phyloP scores from a whole-genome alignment of 2,329 filamentous ascomycete species.

The Cercospora sp. region DNA sequence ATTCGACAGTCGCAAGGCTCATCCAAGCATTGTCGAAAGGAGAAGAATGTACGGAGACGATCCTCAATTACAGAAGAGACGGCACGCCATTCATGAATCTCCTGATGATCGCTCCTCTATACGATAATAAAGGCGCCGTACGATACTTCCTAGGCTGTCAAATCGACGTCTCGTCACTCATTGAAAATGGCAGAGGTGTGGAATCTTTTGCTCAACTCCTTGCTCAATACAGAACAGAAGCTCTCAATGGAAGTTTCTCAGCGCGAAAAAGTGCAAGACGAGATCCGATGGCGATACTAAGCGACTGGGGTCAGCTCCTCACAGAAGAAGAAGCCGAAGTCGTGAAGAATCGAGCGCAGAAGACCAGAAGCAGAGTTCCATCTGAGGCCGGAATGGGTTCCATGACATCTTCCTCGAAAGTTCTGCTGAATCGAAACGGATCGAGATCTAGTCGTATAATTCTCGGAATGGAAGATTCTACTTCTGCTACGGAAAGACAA shows the following conservation, averaged over 20 bases:
- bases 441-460: slow-evolving; percentile 18
- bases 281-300: slow-evolving; percentile 32
- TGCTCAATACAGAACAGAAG: slow-evolving; percentile 30
- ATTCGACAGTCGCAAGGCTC: slow-evolving; percentile 39
- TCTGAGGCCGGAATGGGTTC: neutral
- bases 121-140: slow-evolving; percentile 45
- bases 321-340: slow-evolving; percentile 37
- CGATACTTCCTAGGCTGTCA: slow-evolving; percentile 45
- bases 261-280: slow-evolving; percentile 12
- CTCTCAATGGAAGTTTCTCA: slow-evolving; percentile 27
- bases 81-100: slow-evolving; percentile 46
- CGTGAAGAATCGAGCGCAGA: slow-evolving; percentile 30
- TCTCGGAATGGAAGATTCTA: slow-evolving; percentile 36
- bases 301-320: slow-evolving; percentile 36
- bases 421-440: neutral
- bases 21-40: slow-evolving; percentile 41
- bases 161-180: slow-evolving; percentile 42
- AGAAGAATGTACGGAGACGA: slow-evolving; percentile 46
- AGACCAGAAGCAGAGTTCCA: neutral
- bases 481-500: slow-evolving; percentile 23
- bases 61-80: slow-evolving; percentile 47
- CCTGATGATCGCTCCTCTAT: slow-evolving; percentile 44
- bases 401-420: slow-evolving; percentile 6
- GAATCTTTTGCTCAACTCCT: slow-evolving; percentile 41
- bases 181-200: slow-evolving; percentile 41